Evolutionary conservation across 2,329 filamentous ascomycete genomes (phyloP), one percentile per base, ranked within the genome.

Genomic region (Aspergillus pseudoglaucus): DNA sequence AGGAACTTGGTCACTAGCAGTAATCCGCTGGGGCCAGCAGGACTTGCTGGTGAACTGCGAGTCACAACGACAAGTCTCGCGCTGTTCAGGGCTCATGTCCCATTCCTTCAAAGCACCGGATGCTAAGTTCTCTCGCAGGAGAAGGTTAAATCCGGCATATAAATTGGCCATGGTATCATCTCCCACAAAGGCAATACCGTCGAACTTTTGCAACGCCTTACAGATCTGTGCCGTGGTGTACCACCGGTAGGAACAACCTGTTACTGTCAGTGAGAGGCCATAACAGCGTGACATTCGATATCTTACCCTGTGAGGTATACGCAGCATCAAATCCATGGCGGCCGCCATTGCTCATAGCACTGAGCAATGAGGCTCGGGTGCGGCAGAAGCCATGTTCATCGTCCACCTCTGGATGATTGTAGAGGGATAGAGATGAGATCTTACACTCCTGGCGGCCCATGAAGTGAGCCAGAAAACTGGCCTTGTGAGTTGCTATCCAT

Each of bases 61-160:
- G 42, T 71, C 64, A 47, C 72, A 74, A 48, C 56, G 61, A 46
- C 71, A 75, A 12, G 50, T 51, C 3, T 57, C 51, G 14, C 58
- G 53, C 20, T 65, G 59, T 20, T 58, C 53, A 4, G 62, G 55
- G 30, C 53, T 62, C 60, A 72, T 67, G 14, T 66, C 56, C 65
- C 66, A 71, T 37, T 67, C 60, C 53, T 63, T 65, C 37, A 75
- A 45, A 6, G 67, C 64, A 8, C 73, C 72, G 6, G 60, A 54
- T 8, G 60, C 61, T 22, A 74, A 55, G 44, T 75, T 62, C 52
- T 70, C 63, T 27, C 69, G 65, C 2, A 75, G 57, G 7, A 75
- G 63, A 41, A 73, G 66, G 52, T 73, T 74, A 52, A 75, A 65
- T 22, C 67, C 71, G n/a, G 66, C 63, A 53, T 75, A 75, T 41